A percentile compares a stretch with the other conserved stretches of the same genome.
Evolutionary conservation across 257 asterid genomes (phyloP).

Genomic region (Leptodermis oblonga): DNA sequence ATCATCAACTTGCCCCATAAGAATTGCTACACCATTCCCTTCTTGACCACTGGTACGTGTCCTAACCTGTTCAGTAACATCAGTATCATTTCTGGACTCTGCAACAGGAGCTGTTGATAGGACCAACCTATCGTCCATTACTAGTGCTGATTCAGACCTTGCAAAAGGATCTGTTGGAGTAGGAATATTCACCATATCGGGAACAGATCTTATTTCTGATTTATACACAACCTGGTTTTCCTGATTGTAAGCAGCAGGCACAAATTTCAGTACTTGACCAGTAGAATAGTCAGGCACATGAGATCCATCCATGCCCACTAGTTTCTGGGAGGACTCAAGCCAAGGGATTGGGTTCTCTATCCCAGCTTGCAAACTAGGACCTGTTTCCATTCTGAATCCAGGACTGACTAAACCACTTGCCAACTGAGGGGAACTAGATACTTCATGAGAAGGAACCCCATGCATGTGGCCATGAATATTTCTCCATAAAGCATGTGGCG

Average conservation of each 20-base stretch:
- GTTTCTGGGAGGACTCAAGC: conserved; percentile 59
- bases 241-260: conserved; percentile 34
- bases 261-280: conserved; percentile 35
- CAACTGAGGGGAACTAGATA: conserved; percentile 47
- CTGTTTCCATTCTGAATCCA: conserved; percentile 54
- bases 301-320: conserved; percentile 43
- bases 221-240: conserved; percentile 38
- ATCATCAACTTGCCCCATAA: conserved; percentile 26
- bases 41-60: conserved; percentile 23
- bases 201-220: conserved; percentile 30
- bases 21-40: conserved; percentile 29
- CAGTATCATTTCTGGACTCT: conserved; percentile 24
- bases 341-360: conserved; percentile 56
- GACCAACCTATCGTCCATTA: conserved; percentile 31
- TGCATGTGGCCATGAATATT: conserved; percentile 58
- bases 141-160: conserved; percentile 31
- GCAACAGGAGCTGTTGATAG: conserved; percentile 28
- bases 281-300: conserved; percentile 45
- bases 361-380: conserved; percentile 52
- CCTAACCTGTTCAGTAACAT: conserved; percentile 20
- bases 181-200: conserved; percentile 29
- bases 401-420: conserved; percentile 54
- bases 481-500: conserved; percentile 66
- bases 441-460: conserved; percentile 52
- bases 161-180: conserved; percentile 25